These are phyloP conservation scores for Hyparrhenia diplandra DNA, from an alignment of 176 grass and related monocot species.

Conservation along the genomic window DNA sequence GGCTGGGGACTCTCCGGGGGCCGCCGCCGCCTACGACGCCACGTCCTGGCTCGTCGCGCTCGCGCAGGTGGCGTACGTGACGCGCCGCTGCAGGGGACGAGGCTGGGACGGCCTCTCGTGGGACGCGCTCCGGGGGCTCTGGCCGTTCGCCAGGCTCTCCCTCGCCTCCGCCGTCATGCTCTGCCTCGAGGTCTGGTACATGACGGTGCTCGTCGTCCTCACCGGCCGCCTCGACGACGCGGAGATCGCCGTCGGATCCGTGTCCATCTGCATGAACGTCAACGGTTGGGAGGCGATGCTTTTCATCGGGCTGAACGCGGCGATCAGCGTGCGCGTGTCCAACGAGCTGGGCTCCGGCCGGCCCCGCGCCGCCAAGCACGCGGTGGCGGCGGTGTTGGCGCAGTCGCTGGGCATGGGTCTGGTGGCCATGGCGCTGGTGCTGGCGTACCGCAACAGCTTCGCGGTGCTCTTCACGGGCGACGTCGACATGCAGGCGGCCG, in stretches of 20 bases:
- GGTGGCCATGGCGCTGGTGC: slow-evolving; percentile 41
- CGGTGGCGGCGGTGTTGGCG: slow-evolving; percentile 50
- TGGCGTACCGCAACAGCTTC: slow-evolving; percentile 41
- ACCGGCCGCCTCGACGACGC: slow-evolving; percentile 71
- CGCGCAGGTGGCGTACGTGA: slow-evolving; percentile 41
- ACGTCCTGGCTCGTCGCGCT: slow-evolving; percentile 41
- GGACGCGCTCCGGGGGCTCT: background rate
- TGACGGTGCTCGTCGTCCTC: slow-evolving; percentile 86
- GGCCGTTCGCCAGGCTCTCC: slow-evolving; percentile 52
- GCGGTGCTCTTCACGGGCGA: slow-evolving; percentile 60
- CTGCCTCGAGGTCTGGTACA: slow-evolving; percentile 67
- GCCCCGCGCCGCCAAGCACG: slow-evolving; percentile 52
- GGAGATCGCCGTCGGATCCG: slow-evolving; percentile 75
- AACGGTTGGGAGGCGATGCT: slow-evolving; percentile 87
- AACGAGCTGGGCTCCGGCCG: slow-evolving; percentile 76
- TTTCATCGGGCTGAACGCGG: slow-evolving; percentile 71
- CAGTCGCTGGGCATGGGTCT: slow-evolving; percentile 61
- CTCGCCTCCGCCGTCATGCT: slow-evolving; percentile 79
- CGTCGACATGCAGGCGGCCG: slow-evolving; percentile 47
- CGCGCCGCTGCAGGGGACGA: slow-evolving; percentile 33
- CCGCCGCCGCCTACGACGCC: slow-evolving; percentile 50
- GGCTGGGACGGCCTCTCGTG: slow-evolving; percentile 67
- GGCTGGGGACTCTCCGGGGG: slow-evolving; percentile 56
- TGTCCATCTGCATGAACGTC: slow-evolving; percentile 92
- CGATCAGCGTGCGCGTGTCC: slow-evolving; percentile 80